Evolutionary conservation across 345 rosid species (phyloP), one percentile per base, ranked within the genome.

Genomic region (Hypericum androsaemum): DNA sequence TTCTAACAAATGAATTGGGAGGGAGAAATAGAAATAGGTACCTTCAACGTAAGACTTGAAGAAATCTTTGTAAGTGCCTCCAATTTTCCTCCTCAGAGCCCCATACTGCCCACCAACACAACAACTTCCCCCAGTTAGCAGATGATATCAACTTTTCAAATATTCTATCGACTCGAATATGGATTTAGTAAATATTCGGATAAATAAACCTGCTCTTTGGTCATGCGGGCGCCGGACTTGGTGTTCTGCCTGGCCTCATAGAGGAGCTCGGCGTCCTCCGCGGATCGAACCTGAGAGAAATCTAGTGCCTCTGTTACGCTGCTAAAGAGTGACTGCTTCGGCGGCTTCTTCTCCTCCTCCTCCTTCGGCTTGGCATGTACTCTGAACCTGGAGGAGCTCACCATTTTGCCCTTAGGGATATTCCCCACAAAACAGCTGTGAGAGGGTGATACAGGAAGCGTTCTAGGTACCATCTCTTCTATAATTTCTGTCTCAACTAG

Each of bases 51-150:
- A 86, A 38, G 95, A 89, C 62, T 89, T 89, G 75, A 89, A 89
- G 69, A 89, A 86, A 55, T 86, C 97, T 78, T 80, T 78, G 78
- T 86, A 86, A 5, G 90, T 89, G 41, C 95, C 95, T 65, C 97
- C 97, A 43, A 83, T 86, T 72, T 86, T 83, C 78, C 95, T 83
- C 62, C 94, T 77, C 41, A 86, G 77, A 32, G 97, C 97, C 6
- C 95, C 97, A 60, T 89, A 86, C 97, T 89, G 77, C 71, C 64
- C 17, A 10, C 6, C 14, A 61, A 39, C 12, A 43, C 32, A 7
- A 55, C 59, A 45, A n/a, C n/a, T n/a, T n/a, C n/a, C 5, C 59
- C 64, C 41, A 50, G 28, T 56, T 11, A 47, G 12, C 9, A 45
- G n/a, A 39, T 50, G 6, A 6, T 7, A 11, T 3, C 8, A 0